Evolutionary conservation across 2,329 filamentous ascomycete species (phyloP).

Genomic region (Talaromyces funiculosus): DNA sequence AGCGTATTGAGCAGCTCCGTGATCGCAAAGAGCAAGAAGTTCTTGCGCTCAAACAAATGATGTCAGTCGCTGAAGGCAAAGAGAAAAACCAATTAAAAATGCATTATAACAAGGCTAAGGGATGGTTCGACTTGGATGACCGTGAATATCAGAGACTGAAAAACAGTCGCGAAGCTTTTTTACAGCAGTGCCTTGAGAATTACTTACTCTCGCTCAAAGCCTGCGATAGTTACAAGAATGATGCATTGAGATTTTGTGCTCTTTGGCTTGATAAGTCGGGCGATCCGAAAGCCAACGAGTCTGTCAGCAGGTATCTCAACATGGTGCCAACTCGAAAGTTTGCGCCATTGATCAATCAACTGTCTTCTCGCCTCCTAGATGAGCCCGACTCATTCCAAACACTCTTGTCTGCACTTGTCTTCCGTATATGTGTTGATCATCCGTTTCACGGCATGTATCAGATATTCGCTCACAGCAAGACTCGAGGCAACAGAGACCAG

Average conservation of each 20-base stretch:
- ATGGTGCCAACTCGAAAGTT: constrained; percentile 88
- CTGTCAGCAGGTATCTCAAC: constrained; percentile 63
- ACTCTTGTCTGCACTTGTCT: constrained; percentile 66
- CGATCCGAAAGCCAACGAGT: constrained; percentile 69
- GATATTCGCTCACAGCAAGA: constrained; percentile 76
- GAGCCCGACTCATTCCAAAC: constrained; percentile 66
- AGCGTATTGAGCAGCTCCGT: constrained; percentile 70
- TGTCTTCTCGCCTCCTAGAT: constrained; percentile 84
- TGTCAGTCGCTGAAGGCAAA: constrained; percentile 44
- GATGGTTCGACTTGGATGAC: constrained; percentile 86
- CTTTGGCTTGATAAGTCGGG: constrained; percentile 86
- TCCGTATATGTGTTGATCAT: constrained; percentile 83
- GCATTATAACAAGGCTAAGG: constrained; percentile 66
- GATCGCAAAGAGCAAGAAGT: constrained; percentile 79
- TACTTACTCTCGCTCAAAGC: constrained; percentile 80
- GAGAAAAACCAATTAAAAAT: constrained; percentile 55
- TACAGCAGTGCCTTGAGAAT: constrained; percentile 86
- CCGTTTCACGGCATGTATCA: constrained; percentile 98
- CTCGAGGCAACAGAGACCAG: constrained; percentile 63
- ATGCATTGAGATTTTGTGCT: constrained; percentile 85
- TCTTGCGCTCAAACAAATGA: constrained; percentile 60
- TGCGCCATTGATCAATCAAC: constrained; percentile 86
- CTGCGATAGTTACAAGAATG: constrained; percentile 83
- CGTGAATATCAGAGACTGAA: constrained; percentile 76
- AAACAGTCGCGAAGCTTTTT: constrained; percentile 70